These are phyloP conservation scores for Lecanosticta acicola DNA, from an alignment of 2,329 filamentous ascomycete species.

Conservation along the genomic window DNA sequence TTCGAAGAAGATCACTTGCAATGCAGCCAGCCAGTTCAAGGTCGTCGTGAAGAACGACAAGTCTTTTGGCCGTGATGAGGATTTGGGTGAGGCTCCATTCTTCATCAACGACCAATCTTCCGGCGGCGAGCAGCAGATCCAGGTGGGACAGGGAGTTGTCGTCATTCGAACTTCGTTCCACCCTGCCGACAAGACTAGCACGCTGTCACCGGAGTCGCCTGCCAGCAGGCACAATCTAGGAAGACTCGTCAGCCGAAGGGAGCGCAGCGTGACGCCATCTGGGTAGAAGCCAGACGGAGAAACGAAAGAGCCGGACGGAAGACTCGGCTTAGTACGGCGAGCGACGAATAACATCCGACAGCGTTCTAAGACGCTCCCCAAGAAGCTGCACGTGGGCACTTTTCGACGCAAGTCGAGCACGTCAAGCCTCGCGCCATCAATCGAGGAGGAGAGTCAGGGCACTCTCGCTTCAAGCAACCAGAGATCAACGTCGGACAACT, in stretches of 20 bases:
- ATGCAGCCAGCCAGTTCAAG: conserved; percentile 80
- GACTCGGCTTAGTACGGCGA: not conserved
- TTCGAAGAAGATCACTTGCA: conserved; percentile 59
- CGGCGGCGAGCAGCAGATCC: conserved; percentile 62
- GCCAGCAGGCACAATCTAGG: conserved; percentile 19
- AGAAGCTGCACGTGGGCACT: not conserved
- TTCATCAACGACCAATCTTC: conserved; percentile 77
- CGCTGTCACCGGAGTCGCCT: conserved; percentile 14
- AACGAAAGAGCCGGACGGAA: not conserved
- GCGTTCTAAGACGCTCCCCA: not conserved
- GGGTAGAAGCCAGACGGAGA: conserved; percentile 15
- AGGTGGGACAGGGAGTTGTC: conserved; percentile 71
- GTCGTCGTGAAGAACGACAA: conserved; percentile 79
- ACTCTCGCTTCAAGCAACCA: not conserved
- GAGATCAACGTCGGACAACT: not conserved
- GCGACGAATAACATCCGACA: conserved; percentile 1
- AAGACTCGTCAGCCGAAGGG: conserved; percentile 23
- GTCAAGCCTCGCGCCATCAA: not conserved
- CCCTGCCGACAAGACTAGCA: conserved; percentile 23
- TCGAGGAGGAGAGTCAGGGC: not conserved
- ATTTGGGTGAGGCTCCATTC: conserved; percentile 81
- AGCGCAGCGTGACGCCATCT: conserved; percentile 31
- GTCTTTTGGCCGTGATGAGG: conserved; percentile 76
- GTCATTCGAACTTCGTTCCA: conserved; percentile 40
- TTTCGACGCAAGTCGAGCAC: not conserved